Evolutionary conservation across 768 basidiomycete genomes (phyloP).

Genomic region (Auriscalpium vulgare): DNA sequence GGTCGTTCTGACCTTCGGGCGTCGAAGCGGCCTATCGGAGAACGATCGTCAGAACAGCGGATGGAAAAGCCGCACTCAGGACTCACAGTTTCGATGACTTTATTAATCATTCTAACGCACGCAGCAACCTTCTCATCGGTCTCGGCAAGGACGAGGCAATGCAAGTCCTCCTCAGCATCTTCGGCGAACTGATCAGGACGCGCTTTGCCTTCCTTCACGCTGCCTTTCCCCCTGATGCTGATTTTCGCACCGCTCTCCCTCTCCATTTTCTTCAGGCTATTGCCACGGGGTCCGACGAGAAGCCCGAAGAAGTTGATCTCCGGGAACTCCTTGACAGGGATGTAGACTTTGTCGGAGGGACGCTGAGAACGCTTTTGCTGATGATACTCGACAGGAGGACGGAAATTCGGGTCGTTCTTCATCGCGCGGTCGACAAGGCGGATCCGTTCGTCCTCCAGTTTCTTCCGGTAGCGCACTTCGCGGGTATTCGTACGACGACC

Average conservation of each 20-base stretch:
- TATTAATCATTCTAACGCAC: conserved; percentile 95
- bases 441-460: conserved; percentile 87
- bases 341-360: conserved; percentile 97
- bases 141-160: conserved; percentile 94
- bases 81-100: conserved; percentile 93
- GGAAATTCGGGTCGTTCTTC: conserved; percentile 97
- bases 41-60: not conserved
- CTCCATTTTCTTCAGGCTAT: conserved; percentile 99
- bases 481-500: conserved; percentile 98
- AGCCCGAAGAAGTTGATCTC: conserved; percentile 99
- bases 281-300: conserved; percentile 95
- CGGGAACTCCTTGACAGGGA: conserved; percentile 98
- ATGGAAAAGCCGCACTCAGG: too few species aligned
- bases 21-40: conserved; percentile 84
- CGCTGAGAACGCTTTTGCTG: conserved; percentile 90
- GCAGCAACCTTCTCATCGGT: conserved; percentile 82
- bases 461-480: conserved; percentile 96
- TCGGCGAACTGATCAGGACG: conserved; percentile 90
- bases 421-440: conserved; percentile 91
- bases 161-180: conserved; percentile 97
- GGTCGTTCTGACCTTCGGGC: conserved; percentile 98
- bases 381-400: conserved; percentile 93
- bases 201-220: conserved; percentile 97
- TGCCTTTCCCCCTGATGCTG: conserved; percentile 95
- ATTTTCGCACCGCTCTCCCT: conserved; percentile 97